Evolutionary conservation across 306 rosid species (phyloP).

Genomic region (Malus asiatica): DNA sequence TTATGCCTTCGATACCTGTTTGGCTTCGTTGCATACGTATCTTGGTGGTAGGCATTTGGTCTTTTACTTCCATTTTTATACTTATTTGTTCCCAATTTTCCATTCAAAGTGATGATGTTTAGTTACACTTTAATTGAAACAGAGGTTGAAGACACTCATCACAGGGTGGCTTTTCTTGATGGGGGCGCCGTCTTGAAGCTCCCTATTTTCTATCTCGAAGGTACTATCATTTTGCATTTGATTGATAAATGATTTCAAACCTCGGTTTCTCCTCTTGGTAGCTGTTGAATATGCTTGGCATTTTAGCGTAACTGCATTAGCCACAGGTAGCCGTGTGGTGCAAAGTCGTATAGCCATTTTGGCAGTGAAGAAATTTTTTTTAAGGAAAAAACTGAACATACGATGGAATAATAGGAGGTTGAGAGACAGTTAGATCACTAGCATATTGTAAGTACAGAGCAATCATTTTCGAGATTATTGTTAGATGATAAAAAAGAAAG

Average conservation of each 20-base stretch:
- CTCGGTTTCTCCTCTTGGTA: background rate
- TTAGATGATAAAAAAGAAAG: background rate
- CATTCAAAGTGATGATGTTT: background rate
- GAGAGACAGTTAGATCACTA: background rate
- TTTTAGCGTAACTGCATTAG: background rate
- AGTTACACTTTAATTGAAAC: slow-evolving; percentile 11
- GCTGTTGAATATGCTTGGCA: background rate
- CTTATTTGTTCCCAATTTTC: background rate
- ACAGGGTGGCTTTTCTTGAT: slow-evolving; percentile 69
- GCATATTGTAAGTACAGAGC: background rate
- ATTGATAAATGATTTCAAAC: background rate
- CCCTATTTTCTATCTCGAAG: slow-evolving; percentile 78
- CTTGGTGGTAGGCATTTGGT: slow-evolving; percentile 64
- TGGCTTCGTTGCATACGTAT: slow-evolving; percentile 76
- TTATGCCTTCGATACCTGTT: slow-evolving; percentile 41
- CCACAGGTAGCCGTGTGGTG: background rate
- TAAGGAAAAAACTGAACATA: background rate
- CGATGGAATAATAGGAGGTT: background rate
- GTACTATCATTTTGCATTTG: slow-evolving; percentile 21
- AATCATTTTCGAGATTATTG: background rate
- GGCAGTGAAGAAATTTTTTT: background rate
- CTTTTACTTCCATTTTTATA: background rate
- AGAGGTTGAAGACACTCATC: slow-evolving; percentile 95
- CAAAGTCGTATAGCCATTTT: background rate
- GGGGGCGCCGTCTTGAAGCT: slow-evolving; percentile 60